A percentile compares a stretch with the other conserved stretches of the same genome.
Evolutionary conservation across 305 asterid species (phyloP).

Genomic region (Stenogyne calaminthoides): DNA sequence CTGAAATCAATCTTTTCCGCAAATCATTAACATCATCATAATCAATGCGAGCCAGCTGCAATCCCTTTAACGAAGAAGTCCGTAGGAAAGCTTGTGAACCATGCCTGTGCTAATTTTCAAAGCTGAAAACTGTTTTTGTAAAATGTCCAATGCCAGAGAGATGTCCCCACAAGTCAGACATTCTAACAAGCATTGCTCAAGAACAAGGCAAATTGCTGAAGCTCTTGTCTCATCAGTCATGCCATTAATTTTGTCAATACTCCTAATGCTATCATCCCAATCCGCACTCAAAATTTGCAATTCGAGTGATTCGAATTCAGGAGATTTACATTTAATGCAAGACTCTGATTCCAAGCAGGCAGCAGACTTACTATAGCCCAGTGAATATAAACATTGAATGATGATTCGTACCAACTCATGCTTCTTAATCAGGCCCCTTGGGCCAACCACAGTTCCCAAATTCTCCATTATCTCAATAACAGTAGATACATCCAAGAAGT

Average conservation of each 20-base stretch:
- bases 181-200: constrained; percentile 72
- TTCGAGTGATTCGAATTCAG: constrained; percentile 56
- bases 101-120: constrained; percentile 53
- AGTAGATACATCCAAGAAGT: constrained; percentile 4
- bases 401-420: constrained; percentile 72
- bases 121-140: constrained; percentile 52
- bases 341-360: constrained; percentile 81
- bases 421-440: constrained; percentile 61
- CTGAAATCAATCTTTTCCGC: constrained; percentile 47
- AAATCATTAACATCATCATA: constrained; percentile 38
- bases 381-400: constrained; percentile 63
- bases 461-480: constrained; percentile 50
- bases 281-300: constrained; percentile 47
- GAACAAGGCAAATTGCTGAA: constrained; percentile 61
- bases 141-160: constrained; percentile 53
- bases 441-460: constrained; percentile 48
- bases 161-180: constrained; percentile 59
- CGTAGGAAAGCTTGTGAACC: constrained; percentile 65
- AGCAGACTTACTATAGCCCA: constrained; percentile 74
- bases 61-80: constrained; percentile 52
- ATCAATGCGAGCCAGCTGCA: constrained; percentile 45
- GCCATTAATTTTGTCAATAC: constrained; percentile 43
- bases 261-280: constrained; percentile 68
- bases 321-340: constrained; percentile 57
- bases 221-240: constrained; percentile 63